phyloP scores from a whole-genome alignment of 345 rosid species.

The Noccaea caerulescens region DNA sequence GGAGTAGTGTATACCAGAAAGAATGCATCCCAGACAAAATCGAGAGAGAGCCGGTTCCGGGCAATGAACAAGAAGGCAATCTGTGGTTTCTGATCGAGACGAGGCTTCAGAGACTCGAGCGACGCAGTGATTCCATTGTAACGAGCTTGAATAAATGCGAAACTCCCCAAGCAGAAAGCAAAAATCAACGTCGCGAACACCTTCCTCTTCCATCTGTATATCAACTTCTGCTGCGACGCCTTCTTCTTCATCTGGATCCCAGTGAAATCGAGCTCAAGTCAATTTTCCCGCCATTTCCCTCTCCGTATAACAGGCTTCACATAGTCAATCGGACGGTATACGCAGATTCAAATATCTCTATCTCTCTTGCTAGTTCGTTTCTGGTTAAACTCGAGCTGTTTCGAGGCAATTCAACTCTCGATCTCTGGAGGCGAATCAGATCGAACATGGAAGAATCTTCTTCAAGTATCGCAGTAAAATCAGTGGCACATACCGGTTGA shows the following conservation, averaged over 20 bases:
- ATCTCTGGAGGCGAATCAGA: constrained; percentile 38
- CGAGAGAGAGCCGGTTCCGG: constrained; percentile 85
- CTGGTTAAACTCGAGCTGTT: neutral
- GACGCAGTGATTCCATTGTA: constrained; percentile 52
- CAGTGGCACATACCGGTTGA: constrained; percentile 15
- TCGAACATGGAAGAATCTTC: constrained; percentile 35
- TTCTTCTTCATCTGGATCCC: constrained; percentile 70
- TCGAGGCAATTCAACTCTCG: constrained; percentile 30
- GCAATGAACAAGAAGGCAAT: constrained; percentile 90
- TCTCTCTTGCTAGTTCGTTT: neutral
- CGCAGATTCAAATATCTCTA: neutral
- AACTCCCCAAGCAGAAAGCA: constrained; percentile 62
- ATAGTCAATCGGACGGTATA: constrained; percentile 17
- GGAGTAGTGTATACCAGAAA: constrained; percentile 55
- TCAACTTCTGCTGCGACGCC: constrained; percentile 53
- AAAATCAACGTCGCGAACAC: constrained; percentile 46
- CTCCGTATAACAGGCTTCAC: constrained; percentile 9
- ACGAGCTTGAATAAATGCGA: constrained; percentile 66
- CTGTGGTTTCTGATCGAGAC: constrained; percentile 51
- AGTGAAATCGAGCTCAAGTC: constrained; percentile 16
- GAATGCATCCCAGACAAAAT: constrained; percentile 82
- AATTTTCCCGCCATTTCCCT: constrained; percentile 42
- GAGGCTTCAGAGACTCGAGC: constrained; percentile 53
- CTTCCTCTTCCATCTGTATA: constrained; percentile 75
- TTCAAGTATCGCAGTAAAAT: neutral